Evolutionary conservation across 108 stramenopile genomes (phyloP), one percentile per base, ranked within the genome.

Genomic region (Skeletonema potamos): DNA sequence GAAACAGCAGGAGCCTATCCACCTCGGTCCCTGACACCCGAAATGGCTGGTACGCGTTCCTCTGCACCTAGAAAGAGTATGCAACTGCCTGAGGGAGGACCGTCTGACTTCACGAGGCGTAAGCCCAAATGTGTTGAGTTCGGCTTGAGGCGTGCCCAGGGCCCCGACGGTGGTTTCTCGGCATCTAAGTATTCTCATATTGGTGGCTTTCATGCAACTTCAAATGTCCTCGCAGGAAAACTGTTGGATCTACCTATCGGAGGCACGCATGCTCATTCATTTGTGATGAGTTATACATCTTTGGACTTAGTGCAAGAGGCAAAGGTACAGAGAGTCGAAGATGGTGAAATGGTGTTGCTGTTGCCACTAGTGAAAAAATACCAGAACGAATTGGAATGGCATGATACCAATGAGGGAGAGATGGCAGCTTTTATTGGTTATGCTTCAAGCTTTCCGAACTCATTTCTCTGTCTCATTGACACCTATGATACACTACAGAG

Each of bases 201-300:
- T 28, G 99, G 98, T 17, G 98, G 98, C 10, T 99, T 99, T 72
- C 94, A 96, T 67, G 98, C 79, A 20, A 99, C 98, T 17, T 86
- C 92, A 63, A 99, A 99, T 66, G 95, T 99, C 6, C 84, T 92
- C 18, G 98, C 98, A 27, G 98, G 98, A 24, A 95, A 95, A 64
- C 27, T 89, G 17, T 82, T 91, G n/a, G 79, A 84, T 48, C 70
- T 99, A 27, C 79, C 85, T 5, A 82, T 98, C 34, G 82, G 75
- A 46, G 99, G 99, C 12, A 99, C 99, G 1, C 97, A 98, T 73
- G 98, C 98, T 6, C 99, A 99, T 77, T 80, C 97, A 12, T 99
- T 90, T 80, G 97, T 99, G n/a, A 88, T 92, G 82, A 63, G 89
- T 39, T 98, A 95, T 72, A 68, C 75, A 0, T 78, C 84, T 12